Conservation (phyloP, 176 grass and related monocot species). For the Carex scoparia region DNA sequence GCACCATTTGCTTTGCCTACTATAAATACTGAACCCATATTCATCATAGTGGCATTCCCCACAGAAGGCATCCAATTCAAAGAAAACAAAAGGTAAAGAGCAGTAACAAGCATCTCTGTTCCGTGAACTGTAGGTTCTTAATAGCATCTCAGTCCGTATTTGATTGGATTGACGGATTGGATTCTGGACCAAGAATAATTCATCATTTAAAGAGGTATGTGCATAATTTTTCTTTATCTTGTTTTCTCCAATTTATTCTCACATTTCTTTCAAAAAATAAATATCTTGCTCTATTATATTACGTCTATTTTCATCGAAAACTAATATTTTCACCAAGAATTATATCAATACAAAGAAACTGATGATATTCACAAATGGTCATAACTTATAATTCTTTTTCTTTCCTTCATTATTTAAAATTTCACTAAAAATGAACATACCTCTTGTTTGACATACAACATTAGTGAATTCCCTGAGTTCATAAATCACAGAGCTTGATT, state of each 20-base stretch:
- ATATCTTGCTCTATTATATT: neutral
- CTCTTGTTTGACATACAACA: neutral
- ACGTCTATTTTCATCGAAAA: neutral
- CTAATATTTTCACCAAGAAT: neutral
- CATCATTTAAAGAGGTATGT: constrained; percentile 1
- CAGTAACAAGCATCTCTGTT: neutral
- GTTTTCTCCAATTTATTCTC: neutral
- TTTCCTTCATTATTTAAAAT: neutral
- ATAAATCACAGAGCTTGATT: neutral
- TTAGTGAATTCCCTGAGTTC: neutral
- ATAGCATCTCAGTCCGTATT: neutral
- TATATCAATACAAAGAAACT: neutral
- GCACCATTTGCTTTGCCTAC: neutral
- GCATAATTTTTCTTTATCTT: neutral
- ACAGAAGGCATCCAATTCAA: neutral
- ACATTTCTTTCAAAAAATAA: neutral
- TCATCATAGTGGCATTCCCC: neutral
- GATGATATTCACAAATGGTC: neutral
- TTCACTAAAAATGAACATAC: neutral
- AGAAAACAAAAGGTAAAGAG: neutral
- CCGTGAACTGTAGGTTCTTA: neutral
- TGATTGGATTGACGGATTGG: neutral
- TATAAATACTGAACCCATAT: constrained; percentile 18
- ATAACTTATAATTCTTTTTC: neutral
- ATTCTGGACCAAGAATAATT: neutral